phyloP scores from a whole-genome alignment of 441 rosid genomes.

The Flueggea neowawraea region DNA sequence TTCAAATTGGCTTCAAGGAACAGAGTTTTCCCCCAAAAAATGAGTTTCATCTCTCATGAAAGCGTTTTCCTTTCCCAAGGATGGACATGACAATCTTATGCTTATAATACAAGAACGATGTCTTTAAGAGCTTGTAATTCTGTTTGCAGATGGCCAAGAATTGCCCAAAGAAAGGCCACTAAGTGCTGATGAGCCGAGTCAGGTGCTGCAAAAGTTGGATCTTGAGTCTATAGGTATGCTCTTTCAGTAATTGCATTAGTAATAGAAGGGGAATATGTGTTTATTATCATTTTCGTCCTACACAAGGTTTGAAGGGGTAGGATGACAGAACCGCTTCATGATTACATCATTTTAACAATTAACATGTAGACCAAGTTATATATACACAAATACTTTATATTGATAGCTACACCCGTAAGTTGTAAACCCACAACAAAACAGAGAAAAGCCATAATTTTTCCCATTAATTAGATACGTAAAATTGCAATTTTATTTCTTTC shows the following conservation, averaged over 20 bases:
- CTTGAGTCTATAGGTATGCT: conserved; percentile 54
- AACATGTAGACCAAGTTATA: too few species aligned
- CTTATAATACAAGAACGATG: background rate
- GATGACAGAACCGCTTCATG: too few species aligned
- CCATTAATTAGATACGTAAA: too few species aligned
- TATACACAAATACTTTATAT: too few species aligned
- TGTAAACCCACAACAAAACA: too few species aligned
- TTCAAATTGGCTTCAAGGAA: background rate
- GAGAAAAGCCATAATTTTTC: too few species aligned
- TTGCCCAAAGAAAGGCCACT: conserved; percentile 32
- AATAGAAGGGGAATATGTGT: background rate
- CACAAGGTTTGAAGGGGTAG: too few species aligned
- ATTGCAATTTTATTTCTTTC: too few species aligned
- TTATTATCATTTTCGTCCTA: too few species aligned
- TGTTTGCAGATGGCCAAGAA: conserved; percentile 17
- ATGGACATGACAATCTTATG: background rate
- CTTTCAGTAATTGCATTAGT: background rate
- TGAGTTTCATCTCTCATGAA: background rate
- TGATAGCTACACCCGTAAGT: too few species aligned
- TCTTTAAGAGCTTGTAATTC: background rate
- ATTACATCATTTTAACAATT: too few species aligned
- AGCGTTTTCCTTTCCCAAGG: background rate
- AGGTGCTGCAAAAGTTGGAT: conserved; percentile 39
- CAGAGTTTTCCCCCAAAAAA: background rate
- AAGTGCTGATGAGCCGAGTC: conserved; percentile 37